These are phyloP conservation scores for Astrocystis sublimbata DNA, from an alignment of 495 filamentous ascomycete species.

Conservation along the genomic window DNA sequence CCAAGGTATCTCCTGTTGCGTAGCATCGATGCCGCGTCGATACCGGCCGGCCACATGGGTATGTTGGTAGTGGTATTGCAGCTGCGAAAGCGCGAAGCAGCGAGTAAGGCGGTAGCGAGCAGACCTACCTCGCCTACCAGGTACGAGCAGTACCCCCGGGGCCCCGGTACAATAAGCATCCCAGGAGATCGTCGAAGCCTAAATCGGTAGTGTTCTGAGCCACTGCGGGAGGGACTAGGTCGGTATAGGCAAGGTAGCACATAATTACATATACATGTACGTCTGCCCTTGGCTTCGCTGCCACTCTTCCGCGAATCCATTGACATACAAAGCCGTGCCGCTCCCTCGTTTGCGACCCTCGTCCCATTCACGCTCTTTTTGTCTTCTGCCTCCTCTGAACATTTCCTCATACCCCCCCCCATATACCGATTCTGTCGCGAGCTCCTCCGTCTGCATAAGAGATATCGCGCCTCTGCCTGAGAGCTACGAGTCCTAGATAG, in stretches of 20 bases:
- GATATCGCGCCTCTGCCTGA: neutral
- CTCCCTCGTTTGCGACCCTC: conserved; percentile 15
- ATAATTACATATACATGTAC: neutral
- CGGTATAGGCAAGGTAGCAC: neutral
- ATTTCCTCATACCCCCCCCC: conserved; percentile 9
- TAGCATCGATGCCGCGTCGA: neutral
- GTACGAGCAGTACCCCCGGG: neutral
- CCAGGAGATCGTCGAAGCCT: neutral
- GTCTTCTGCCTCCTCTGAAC: neutral
- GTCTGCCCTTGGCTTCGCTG: neutral
- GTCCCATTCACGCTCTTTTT: neutral
- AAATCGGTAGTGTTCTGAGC: too few species aligned
- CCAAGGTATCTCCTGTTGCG: neutral
- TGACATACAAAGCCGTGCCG: conserved; percentile 21
- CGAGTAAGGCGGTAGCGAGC: conserved; percentile 4
- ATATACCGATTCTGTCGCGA: neutral
- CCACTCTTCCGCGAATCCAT: conserved; percentile 8
- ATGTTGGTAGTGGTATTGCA: neutral
- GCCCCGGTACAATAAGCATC: neutral
- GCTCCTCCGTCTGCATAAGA: neutral
- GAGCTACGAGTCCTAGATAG: neutral
- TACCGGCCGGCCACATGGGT: conserved; percentile 7
- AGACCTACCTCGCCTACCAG: neutral
- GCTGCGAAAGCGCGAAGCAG: neutral
- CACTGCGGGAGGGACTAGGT: neutral